phyloP scores from a whole-genome alignment of 192 early-diverging fungal species.

The Entomortierella lignicola region DNA sequence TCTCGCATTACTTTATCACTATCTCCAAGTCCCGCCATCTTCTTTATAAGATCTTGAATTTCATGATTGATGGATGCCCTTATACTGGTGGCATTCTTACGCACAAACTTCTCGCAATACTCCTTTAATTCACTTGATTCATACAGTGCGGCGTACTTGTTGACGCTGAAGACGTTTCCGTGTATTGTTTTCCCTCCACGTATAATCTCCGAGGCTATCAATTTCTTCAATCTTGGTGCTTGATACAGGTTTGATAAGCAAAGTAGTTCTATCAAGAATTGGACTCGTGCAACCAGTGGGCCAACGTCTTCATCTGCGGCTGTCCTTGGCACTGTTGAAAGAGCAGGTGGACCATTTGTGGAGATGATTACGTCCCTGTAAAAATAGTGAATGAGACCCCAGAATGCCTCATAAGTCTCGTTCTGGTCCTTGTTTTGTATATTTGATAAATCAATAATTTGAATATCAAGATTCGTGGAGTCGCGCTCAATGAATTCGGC shows the following conservation, averaged over 20 bases:
- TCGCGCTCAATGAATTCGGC: not conserved
- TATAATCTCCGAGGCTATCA: conserved; percentile 21
- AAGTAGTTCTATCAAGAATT: conserved; percentile 17
- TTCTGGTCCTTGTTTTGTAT: not conserved
- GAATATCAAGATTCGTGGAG: not conserved
- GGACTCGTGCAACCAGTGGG: not conserved
- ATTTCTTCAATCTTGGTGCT: conserved; percentile 10
- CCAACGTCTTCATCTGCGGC: not conserved
- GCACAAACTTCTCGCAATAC: conserved; percentile 16
- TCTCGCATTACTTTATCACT: too few relatives aligned
- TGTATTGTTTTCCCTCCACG: not conserved
- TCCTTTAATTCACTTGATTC: conserved; percentile 2
- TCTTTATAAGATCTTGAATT: not conserved
- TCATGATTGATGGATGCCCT: conserved; percentile 1
- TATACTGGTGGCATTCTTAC: conserved; percentile 1
- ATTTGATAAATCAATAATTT: conserved; percentile 18
- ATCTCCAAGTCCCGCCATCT: not conserved
- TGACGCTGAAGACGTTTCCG: conserved; percentile 23
- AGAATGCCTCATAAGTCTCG: conserved; percentile 5
- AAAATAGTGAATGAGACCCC: conserved; percentile 22
- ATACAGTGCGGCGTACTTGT: not conserved
- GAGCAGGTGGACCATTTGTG: conserved; percentile 3
- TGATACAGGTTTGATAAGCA: conserved; percentile 5
- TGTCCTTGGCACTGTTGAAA: not conserved
- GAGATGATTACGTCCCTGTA: conserved; percentile 9